phyloP scores from a whole-genome alignment of 2,329 filamentous ascomycete genomes.

The Zasmidium angulare region DNA sequence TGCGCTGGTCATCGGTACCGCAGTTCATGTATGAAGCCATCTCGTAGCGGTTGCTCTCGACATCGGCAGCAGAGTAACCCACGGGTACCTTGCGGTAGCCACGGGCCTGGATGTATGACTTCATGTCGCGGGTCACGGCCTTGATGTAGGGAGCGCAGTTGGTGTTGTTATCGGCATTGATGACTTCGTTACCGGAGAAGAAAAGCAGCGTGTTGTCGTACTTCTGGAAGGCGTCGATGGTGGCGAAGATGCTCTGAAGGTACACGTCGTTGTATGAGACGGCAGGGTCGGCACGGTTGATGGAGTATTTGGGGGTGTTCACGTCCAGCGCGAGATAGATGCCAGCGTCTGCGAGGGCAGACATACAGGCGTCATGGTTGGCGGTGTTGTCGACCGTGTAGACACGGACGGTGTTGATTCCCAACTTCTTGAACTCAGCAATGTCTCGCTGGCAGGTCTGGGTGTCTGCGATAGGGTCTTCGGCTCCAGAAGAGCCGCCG shows the following conservation, averaged over 20 bases:
- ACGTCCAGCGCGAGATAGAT: slow-evolving; percentile 92
- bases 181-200: slow-evolving; percentile 79
- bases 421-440: slow-evolving; percentile 76
- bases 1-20: slow-evolving; percentile 76
- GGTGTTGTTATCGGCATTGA: slow-evolving; percentile 64
- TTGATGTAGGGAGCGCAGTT: slow-evolving; percentile 67
- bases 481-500: slow-evolving; percentile 61
- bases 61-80: slow-evolving; percentile 82
- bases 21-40: slow-evolving; percentile 94
- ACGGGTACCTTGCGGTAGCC: slow-evolving; percentile 69
- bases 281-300: slow-evolving; percentile 73
- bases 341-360: slow-evolving; percentile 72
- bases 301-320: slow-evolving; percentile 86
- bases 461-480: slow-evolving; percentile 74
- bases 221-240: slow-evolving; percentile 76
- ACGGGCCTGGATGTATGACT: slow-evolving; percentile 75
- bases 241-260: slow-evolving; percentile 82
- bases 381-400: slow-evolving; percentile 88
- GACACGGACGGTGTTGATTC: slow-evolving; percentile 87
- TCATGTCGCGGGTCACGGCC: slow-evolving; percentile 76
- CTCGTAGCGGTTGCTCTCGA: slow-evolving; percentile 79
- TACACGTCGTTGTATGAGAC: slow-evolving; percentile 84
- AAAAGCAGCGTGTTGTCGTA: slow-evolving; percentile 86
- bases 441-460: slow-evolving; percentile 76
- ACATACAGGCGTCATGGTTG: slow-evolving; percentile 84